These are phyloP conservation scores for Tardiomyces blankii DNA, from an alignment of 1,139 yeast genomes.

Conservation along the genomic window DNA sequence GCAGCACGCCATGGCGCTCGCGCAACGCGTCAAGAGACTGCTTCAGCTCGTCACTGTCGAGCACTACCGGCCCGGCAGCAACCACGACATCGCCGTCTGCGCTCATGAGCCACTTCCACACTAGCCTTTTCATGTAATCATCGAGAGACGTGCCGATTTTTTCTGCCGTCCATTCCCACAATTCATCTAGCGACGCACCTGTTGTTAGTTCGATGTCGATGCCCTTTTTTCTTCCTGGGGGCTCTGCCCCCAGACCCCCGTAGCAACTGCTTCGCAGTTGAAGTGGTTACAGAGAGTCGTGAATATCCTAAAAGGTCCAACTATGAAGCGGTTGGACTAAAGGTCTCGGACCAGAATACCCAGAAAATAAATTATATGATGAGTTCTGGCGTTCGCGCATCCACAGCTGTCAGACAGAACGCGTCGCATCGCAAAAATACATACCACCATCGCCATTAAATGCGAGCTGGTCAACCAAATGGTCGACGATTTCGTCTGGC, in stretches of 20 bases:
- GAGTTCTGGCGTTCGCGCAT: too few relatives aligned
- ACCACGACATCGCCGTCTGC: slow-evolving; percentile 13
- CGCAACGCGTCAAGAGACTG: neutral
- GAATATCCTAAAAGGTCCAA: too few relatives aligned
- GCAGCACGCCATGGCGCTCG: neutral
- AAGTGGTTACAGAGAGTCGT: too few relatives aligned
- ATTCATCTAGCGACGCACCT: slow-evolving; percentile 20
- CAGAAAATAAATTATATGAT: too few relatives aligned
- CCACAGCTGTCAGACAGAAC: too few relatives aligned
- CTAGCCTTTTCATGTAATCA: slow-evolving; percentile 14
- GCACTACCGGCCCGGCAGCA: neutral
- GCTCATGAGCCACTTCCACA: slow-evolving; percentile 23
- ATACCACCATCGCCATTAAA: slow-evolving; percentile 24
- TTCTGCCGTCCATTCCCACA: slow-evolving; percentile 18
- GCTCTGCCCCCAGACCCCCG: too few relatives aligned
- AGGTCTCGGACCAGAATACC: too few relatives aligned
- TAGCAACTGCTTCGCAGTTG: too few relatives aligned
- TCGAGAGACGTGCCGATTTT: slow-evolving; percentile 13
- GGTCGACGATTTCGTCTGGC: slow-evolving; percentile 22
- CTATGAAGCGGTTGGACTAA: too few relatives aligned
- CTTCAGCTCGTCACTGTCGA: neutral
- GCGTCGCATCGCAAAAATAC: too few relatives aligned
- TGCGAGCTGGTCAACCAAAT: slow-evolving; percentile 22
- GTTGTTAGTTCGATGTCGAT: neutral
- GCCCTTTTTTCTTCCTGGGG: too few relatives aligned